A percentile compares a stretch with the other conserved stretches of the same genome.
Conservation (phyloP, 306 rosid genomes). For the Prosopis cineraria region DNA sequence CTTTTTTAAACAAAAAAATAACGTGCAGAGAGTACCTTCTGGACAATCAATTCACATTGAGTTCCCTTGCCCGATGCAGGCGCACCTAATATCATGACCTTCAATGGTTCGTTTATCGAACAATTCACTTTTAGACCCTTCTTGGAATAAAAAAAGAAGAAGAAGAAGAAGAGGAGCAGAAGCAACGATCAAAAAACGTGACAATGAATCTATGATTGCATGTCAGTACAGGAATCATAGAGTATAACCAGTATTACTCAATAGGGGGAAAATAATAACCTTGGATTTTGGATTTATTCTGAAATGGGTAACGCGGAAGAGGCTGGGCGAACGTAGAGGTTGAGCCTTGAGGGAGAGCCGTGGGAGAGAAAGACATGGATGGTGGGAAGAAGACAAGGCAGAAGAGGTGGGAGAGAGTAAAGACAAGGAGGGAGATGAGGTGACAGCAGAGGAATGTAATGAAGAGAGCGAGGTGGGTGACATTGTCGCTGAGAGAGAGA, state of each 20-base stretch:
- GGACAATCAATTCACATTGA: conserved; percentile 85
- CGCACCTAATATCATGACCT: conserved; percentile 94
- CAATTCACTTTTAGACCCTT: conserved; percentile 62
- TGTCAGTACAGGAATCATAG: not conserved
- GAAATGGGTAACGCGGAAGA: conserved; percentile 32
- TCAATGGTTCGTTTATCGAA: conserved; percentile 63
- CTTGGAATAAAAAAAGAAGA: conserved; percentile 23
- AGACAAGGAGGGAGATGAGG: conserved; percentile 42
- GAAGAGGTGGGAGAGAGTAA: conserved; percentile 36
- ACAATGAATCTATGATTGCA: not conserved
- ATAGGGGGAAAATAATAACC: no score
- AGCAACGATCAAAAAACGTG: not conserved
- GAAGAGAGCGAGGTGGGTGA: conserved; percentile 47
- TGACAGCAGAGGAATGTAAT: conserved; percentile 42
- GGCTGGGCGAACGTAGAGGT: conserved; percentile 46
- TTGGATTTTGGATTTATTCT: conserved; percentile 45
- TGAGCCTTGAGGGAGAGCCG: conserved; percentile 34
- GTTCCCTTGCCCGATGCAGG: conserved; percentile 99
- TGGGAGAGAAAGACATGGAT: conserved; percentile 25
- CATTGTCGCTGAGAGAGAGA: conserved; percentile 48
- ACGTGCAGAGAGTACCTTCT: conserved; percentile 51
- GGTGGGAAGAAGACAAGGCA: conserved; percentile 11
- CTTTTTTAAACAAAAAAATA: not conserved
- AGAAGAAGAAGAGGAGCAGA: no score
- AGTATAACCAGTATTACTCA: not conserved